These are phyloP conservation scores for Ganoderma resinaceum DNA, from an alignment of 1,284 basidiomycete species.

Conservation along the genomic window DNA sequence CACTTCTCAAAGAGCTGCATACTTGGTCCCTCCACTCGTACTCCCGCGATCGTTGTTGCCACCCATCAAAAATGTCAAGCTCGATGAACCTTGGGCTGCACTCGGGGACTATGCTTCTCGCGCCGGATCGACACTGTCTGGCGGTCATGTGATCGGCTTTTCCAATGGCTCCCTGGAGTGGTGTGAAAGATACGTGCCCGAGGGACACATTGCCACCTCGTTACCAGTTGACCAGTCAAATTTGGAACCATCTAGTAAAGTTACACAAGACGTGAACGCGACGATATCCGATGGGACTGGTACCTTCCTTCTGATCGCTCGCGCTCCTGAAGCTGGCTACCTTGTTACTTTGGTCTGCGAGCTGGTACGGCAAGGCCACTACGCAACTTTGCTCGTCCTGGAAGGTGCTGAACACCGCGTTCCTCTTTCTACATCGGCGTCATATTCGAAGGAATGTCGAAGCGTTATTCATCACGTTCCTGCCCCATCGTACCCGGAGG, in stretches of 20 bases:
- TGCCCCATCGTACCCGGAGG: neutral
- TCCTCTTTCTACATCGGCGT: slow-evolving; percentile 14
- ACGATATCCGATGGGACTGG: slow-evolving; percentile 25
- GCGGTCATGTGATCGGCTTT: slow-evolving; percentile 42
- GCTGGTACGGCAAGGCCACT: slow-evolving; percentile 47
- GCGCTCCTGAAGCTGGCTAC: slow-evolving; percentile 46
- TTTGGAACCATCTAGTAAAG: neutral
- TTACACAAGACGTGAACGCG: neutral
- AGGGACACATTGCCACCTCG: too few relatives aligned
- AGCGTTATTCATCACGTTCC: neutral
- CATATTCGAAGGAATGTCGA: neutral
- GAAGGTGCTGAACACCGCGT: slow-evolving; percentile 15
- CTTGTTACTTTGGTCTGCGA: slow-evolving; percentile 55
- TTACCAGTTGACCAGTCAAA: neutral
- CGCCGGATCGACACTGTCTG: slow-evolving; percentile 31
- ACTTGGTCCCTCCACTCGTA: slow-evolving; percentile 65
- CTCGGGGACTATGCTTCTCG: slow-evolving; percentile 47
- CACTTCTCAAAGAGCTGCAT: slow-evolving; percentile 47
- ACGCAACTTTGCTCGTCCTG: slow-evolving; percentile 23
- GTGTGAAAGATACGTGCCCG: slow-evolving; percentile 31
- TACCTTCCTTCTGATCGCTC: slow-evolving; percentile 47
- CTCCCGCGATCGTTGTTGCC: slow-evolving; percentile 46
- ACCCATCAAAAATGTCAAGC: slow-evolving; percentile 27
- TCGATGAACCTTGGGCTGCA: slow-evolving; percentile 47
- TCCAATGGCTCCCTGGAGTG: slow-evolving; percentile 26